Percentiles rank a stretch among this genome's conserved stretches.
phyloP scores from a whole-genome alignment of 352 stramenopile genomes.

The Pythium sp. region DNA sequence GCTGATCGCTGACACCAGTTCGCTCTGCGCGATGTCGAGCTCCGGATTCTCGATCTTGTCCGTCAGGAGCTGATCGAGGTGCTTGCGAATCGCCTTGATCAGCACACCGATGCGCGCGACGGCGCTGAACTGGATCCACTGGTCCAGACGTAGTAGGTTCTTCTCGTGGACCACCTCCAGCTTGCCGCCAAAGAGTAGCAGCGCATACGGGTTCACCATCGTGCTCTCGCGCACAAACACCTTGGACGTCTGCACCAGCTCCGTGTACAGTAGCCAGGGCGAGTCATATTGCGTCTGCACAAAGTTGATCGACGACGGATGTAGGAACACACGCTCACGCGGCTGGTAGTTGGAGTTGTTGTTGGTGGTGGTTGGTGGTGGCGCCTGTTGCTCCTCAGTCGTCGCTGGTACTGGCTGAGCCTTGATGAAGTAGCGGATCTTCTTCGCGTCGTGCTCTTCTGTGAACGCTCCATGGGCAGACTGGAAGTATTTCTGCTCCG shows the following conservation, averaged over 20 bases:
- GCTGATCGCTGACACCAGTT: constrained; percentile 81
- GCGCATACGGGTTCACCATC: constrained; percentile 95
- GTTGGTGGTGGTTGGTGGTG: not conserved
- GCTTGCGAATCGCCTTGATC: constrained; percentile 92
- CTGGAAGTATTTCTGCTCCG: constrained; percentile 94
- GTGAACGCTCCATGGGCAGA: constrained; percentile 88
- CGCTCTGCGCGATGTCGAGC: constrained; percentile 87
- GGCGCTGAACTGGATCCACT: constrained; percentile 94
- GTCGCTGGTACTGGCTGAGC: constrained; percentile 22
- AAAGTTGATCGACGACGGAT: constrained; percentile 93
- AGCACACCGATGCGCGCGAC: constrained; percentile 94
- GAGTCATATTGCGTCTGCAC: constrained; percentile 91
- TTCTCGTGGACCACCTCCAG: constrained; percentile 92
- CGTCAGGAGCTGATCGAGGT: constrained; percentile 92
- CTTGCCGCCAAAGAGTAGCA: constrained; percentile 97
- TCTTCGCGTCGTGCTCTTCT: constrained; percentile 90
- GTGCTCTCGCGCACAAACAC: constrained; percentile 97
- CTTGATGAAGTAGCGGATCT: constrained; percentile 92
- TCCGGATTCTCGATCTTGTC: constrained; percentile 93
- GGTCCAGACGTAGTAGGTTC: constrained; percentile 77
- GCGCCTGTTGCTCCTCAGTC: constrained; percentile 13
- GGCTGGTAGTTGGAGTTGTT: constrained; percentile 17
- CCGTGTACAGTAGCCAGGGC: constrained; percentile 95
- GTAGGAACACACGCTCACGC: constrained; percentile 95
- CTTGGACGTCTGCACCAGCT: constrained; percentile 96